Evolutionary conservation across 148 eudicot genomes (phyloP), one percentile per base, ranked within the genome.

Genomic region (Nyssa sinensis): DNA sequence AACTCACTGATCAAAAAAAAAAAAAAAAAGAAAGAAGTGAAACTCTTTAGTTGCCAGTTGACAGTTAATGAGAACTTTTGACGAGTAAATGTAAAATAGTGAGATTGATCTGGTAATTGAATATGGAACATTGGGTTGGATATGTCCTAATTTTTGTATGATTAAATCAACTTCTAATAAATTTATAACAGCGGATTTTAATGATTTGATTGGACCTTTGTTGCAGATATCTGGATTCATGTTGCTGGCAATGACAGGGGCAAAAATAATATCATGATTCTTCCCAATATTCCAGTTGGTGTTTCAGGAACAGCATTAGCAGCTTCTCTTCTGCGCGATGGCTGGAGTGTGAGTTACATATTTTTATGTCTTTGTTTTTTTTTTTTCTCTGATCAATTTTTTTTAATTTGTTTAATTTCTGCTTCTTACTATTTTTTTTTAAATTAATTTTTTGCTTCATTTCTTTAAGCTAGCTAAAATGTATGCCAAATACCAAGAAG

Each of bases 301-400:
- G 88, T 95, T 71, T 95, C 99, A 30, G 99, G 99, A 70, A 95
- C 99, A 32, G 96, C 99, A 61, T 81, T 95, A 65, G 99, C 99
- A 44, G 97, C 98, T 79, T 85, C 98, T 41, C 93, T 95, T 71
- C 81, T 95, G 25, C 84, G 96, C 80, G 99, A 95, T 70, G 99
- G 99, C 66, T 95, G 99, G 99, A 93, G 96, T 82, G 92, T 88
- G 73, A 86, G 92, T 81, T 77, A n/a, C 5, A 55, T 55, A 2
- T 17, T 55, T 19, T 17, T 19, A 44, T 44, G 24, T 21, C 21
- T 19, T 21, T 17, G 19, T 55, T n/a, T 55, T 63, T 5, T 9
- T 33, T 64, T 69, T 19, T 67, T 16, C 28, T 16, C 25, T 17
- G 3, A 24, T 65, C 21, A 11, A n/a, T n/a, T 57, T 13, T 30